phyloP scores from a whole-genome alignment of 2,329 filamentous ascomycete genomes.

The Fusarium bactridioides region DNA sequence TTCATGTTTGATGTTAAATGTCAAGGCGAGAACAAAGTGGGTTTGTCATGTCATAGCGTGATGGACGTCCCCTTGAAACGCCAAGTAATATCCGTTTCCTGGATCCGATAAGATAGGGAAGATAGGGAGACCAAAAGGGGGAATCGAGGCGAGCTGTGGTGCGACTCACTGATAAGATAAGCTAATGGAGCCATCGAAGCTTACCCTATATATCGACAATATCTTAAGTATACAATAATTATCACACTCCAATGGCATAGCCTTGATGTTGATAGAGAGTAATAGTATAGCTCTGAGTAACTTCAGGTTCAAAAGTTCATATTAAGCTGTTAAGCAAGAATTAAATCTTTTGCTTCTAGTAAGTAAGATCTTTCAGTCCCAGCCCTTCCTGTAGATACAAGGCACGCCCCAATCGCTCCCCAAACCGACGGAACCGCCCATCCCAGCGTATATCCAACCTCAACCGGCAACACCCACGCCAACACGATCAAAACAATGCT shows the following conservation, averaged over 20 bases:
- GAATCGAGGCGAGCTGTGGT: neutral
- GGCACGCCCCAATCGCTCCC: conserved; percentile 17
- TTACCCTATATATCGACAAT: neutral
- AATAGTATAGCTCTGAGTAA: too few relatives aligned
- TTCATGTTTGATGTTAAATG: neutral
- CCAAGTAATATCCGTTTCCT: conserved; percentile 1
- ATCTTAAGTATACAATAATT: fast-evolving
- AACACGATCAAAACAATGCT: conserved; percentile 1
- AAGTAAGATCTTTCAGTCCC: too few relatives aligned
- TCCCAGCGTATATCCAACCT: conserved; percentile 13
- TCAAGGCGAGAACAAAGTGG: neutral
- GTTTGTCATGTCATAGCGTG: neutral
- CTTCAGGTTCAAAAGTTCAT: fast-evolving
- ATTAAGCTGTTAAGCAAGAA: fast-evolving
- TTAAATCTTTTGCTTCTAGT: too few relatives aligned
- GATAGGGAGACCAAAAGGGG: neutral
- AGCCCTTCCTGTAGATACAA: fast-evolving
- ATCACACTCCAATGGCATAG: fast-evolving
- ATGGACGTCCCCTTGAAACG: neutral
- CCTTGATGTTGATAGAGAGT: neutral
- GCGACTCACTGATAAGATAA: neutral
- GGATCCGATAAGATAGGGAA: neutral
- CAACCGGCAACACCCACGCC: conserved; percentile 11
- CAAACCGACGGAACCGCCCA: conserved; percentile 22
- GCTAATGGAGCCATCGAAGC: fast-evolving